A percentile compares a stretch with the other conserved stretches of the same genome.
Conservation (phyloP, 257 asterid species). For the Pogostemon cablin region DNA sequence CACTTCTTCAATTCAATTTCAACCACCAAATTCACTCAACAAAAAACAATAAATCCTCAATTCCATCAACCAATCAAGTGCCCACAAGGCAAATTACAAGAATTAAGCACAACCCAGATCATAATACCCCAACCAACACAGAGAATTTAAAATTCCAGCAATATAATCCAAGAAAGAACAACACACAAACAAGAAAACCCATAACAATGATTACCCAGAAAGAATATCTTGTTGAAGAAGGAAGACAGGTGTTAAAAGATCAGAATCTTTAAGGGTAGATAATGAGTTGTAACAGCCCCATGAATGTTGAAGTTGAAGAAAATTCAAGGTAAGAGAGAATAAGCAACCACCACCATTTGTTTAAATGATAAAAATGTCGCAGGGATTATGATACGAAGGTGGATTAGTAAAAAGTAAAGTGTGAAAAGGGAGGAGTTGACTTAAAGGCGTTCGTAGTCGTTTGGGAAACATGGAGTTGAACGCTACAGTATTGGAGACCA, state of each 20-base stretch:
- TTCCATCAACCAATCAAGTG: slow-evolving; percentile 20
- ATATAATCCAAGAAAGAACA: neutral
- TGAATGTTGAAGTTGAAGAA: slow-evolving; percentile 15
- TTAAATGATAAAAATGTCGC: neutral
- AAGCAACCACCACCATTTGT: slow-evolving; percentile 8
- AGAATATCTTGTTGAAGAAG: slow-evolving; percentile 14
- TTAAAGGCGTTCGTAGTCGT: neutral
- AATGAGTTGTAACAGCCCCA: neutral
- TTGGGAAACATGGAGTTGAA: no score
- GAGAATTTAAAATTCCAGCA: neutral
- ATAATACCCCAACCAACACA: neutral
- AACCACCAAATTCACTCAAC: slow-evolving; percentile 1
- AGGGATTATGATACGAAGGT: no score
- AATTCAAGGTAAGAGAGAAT: neutral
- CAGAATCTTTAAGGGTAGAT: neutral
- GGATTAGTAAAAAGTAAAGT: neutral
- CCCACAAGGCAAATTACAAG: slow-evolving; percentile 19
- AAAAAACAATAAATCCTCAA: neutral
- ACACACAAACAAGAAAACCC: neutral
- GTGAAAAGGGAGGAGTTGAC: slow-evolving; percentile 29
- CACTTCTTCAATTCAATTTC: neutral
- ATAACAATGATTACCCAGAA: slow-evolving; percentile 13
- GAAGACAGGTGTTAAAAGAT: neutral
- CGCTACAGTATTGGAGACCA: no score
- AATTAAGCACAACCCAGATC: slow-evolving; percentile 1